Percentiles rank a stretch among this genome's conserved stretches.
Conservation (phyloP, 768 basidiomycete genomes). For the Kwoniella shandongensis region DNA sequence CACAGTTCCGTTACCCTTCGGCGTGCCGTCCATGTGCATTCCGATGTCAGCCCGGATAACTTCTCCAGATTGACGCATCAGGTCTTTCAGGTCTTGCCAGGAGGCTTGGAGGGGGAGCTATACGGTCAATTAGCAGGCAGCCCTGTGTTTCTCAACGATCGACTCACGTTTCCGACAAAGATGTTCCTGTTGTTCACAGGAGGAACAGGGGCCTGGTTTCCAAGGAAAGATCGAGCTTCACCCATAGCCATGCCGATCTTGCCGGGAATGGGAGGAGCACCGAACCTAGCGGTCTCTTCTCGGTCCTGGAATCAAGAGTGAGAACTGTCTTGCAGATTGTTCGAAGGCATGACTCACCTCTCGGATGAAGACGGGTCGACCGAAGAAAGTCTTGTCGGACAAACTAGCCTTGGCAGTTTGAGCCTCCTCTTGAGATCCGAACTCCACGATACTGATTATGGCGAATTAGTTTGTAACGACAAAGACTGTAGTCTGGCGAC, state of each 20-base stretch:
- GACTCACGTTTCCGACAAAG: slow-evolving; percentile 82
- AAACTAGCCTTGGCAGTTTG: slow-evolving; percentile 86
- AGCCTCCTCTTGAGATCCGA: slow-evolving; percentile 80
- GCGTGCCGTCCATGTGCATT: slow-evolving; percentile 77
- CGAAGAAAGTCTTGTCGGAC: slow-evolving; percentile 83
- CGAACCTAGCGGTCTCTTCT: slow-evolving; percentile 92
- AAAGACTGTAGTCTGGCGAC: too few relatives aligned
- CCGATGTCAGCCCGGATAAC: slow-evolving; percentile 96
- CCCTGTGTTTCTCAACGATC: not conserved
- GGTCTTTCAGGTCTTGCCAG: slow-evolving; percentile 97
- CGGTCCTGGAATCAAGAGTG: slow-evolving; percentile 67
- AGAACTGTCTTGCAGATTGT: not conserved
- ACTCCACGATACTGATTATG: slow-evolving; percentile 83
- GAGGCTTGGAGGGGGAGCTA: slow-evolving; percentile 95
- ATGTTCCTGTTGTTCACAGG: slow-evolving; percentile 64
- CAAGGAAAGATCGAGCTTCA: slow-evolving; percentile 53
- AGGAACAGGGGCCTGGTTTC: slow-evolving; percentile 20
- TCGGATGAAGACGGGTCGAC: slow-evolving; percentile 92
- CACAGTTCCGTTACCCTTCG: slow-evolving; percentile 96
- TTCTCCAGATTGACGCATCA: slow-evolving; percentile 92
- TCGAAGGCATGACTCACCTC: slow-evolving; percentile 63
- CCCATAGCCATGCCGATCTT: slow-evolving; percentile 96
- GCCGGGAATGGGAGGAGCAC: slow-evolving; percentile 90
- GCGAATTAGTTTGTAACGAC: too few relatives aligned
- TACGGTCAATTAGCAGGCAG: not conserved